phyloP scores from a whole-genome alignment of 164 flowering plant genomes.

The Stephania yunnanensis region DNA sequence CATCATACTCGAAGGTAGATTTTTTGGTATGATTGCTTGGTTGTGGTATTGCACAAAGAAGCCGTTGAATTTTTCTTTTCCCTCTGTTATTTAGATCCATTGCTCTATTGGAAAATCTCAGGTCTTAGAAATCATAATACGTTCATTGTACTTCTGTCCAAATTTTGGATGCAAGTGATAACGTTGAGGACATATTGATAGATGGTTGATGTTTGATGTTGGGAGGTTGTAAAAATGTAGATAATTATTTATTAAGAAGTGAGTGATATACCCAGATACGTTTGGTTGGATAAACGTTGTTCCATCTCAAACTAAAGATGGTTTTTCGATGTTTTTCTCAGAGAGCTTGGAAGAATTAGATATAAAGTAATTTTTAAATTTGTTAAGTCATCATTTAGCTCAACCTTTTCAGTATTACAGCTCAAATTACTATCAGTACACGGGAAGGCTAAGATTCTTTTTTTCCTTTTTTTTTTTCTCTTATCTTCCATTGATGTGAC shows the following conservation, averaged over 20 bases:
- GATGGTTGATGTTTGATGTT: neutral
- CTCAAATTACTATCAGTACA: too few species aligned
- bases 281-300: too few species aligned
- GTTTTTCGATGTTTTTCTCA: neutral
- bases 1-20: constrained; percentile 53
- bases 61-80: neutral
- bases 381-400: neutral
- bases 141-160: neutral
- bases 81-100: neutral
- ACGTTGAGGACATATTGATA: neutral
- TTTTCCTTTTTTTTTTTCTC: too few species aligned
- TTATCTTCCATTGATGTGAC: too few species aligned
- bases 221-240: neutral
- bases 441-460: too few species aligned
- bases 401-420: too few species aligned
- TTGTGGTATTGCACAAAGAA: neutral
- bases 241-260: too few species aligned
- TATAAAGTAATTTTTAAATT: too few species aligned
- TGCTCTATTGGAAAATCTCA: neutral
- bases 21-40: neutral
- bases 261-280: neutral
- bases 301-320: neutral
- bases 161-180: neutral
- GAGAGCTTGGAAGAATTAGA: neutral
- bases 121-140: neutral